Evolutionary conservation across 2,329 filamentous ascomycete genomes (phyloP).

Genomic region (Venturia oleaginea): DNA sequence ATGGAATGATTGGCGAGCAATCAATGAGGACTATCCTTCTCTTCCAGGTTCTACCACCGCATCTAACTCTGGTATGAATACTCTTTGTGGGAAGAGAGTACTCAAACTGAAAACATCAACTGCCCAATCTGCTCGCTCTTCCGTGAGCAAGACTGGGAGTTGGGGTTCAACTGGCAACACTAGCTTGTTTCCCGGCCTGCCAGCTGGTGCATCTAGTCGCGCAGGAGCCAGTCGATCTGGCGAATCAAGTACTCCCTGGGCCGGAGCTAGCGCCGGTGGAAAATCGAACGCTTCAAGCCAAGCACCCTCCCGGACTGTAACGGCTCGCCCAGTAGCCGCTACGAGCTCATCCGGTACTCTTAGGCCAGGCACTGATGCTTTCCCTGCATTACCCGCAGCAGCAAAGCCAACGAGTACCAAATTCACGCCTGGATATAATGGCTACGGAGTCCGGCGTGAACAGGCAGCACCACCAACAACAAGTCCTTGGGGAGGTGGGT

Average conservation of each 20-base stretch:
- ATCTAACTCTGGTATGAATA: conserved; percentile 39
- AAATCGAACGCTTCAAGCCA: conserved; percentile 27
- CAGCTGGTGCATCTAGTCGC: background rate
- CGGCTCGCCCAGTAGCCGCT: conserved; percentile 18
- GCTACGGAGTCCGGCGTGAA: conserved; percentile 32
- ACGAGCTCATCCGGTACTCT: conserved; percentile 18
- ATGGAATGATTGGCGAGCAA: conserved; percentile 92
- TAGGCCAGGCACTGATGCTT: conserved; percentile 46
- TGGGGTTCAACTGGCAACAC: conserved; percentile 41
- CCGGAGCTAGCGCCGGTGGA: conserved; percentile 19
- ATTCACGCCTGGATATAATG: conserved; percentile 40
- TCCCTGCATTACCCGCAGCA: conserved; percentile 74
- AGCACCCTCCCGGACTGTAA: conserved; percentile 18
- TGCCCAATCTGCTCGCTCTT: conserved; percentile 54
- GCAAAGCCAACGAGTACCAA: conserved; percentile 55
- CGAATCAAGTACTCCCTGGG: conserved; percentile 16
- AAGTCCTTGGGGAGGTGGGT: conserved; percentile 2
- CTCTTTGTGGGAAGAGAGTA: conserved; percentile 45
- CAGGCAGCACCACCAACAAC: background rate
- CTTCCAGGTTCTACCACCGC: conserved; percentile 66
- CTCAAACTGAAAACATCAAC: conserved; percentile 62
- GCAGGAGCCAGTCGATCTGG: background rate
- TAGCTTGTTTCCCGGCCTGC: conserved; percentile 22
- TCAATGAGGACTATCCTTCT: conserved; percentile 91
- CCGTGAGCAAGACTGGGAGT: conserved; percentile 47